Conservation (phyloP, 148 eudicot genomes). For the Heliosperma pusillum region DNA sequence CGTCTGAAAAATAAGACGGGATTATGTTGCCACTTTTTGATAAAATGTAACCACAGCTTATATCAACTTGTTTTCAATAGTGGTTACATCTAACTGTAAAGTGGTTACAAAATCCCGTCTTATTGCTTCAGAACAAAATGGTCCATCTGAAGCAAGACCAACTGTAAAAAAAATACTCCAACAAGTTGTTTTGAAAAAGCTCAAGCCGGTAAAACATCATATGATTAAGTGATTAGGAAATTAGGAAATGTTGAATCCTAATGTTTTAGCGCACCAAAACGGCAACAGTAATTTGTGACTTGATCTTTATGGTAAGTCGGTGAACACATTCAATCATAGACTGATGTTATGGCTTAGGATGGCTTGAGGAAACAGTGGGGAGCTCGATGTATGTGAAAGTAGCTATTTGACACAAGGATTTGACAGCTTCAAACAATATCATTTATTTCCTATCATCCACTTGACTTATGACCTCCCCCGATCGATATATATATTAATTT, state of each 20-base stretch:
- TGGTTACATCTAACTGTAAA: no score
- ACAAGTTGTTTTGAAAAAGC: not conserved
- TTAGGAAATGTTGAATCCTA: not conserved
- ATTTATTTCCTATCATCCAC: no score
- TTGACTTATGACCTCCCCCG: no score
- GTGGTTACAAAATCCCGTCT: no score
- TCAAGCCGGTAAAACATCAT: not conserved
- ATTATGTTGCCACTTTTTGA: no score
- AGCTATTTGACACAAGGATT: conserved; percentile 8
- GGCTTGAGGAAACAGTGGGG: conserved; percentile 13
- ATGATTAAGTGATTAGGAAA: not conserved
- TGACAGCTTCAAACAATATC: conserved; percentile 1
- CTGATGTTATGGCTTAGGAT: not conserved
- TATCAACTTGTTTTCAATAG: no score
- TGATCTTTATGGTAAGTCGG: conserved; percentile 9
- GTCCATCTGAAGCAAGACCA: no score
- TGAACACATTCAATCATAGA: conserved; percentile 17
- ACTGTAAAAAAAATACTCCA: no score
- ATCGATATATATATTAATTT: no score
- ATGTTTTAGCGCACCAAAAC: not conserved
- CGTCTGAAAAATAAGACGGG: no score
- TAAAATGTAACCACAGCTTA: no score
- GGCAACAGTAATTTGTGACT: not conserved
- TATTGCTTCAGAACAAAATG: no score
- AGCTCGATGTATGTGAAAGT: conserved; percentile 28